Base-by-base conservation (phyloP, 2,329 filamentous ascomycete species). In the Endoconidiophora laricicola region DNA sequence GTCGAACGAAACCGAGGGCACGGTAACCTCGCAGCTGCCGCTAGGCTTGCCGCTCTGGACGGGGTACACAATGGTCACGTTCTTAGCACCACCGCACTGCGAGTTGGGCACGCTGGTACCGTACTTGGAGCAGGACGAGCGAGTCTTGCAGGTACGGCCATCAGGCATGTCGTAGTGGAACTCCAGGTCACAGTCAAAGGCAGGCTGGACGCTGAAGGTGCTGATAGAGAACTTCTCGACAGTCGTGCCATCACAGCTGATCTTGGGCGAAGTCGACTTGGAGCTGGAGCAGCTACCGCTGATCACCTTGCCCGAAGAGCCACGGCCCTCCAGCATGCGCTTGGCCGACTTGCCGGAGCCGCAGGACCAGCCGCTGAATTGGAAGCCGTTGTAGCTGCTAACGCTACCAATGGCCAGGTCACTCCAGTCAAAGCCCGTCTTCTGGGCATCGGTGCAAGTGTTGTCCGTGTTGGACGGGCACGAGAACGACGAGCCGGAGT, bases 61-160 rank as follows among this genome's bases (percentile, higher is more conserved):
- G 56, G 75, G 73, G 65, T 72, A 78, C 62, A 79, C 66, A 62
- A 95, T 79, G 49, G 76, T 79, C 54, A 95, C 86, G 52, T 78
- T 79, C 62, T 74, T 86, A 56, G 90, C 88, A 65, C 88, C 88
- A 76, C 87, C 90, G 63, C 90, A 96, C 73, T 95, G 86, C 54
- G 70, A 77, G 75, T 95, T 95, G 66, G 77, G 68, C 59, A 95
- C 72, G 44, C 73, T 75, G 52, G 78, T 80, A 59, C 85, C 85
- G 14, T 72, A 68, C 50, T 72, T 69, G 56, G 71, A 76, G 75
- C 86, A 93, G 48, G 71, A 61, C 56, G 75, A 69, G 55, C 76
- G 78, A 59, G 93, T 83, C 69, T 84, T 90, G 79, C 90, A 96
- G 54, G 65, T 76, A 12, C 77, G 80, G 58, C 84, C 84, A 62